Evolutionary conservation across 2,329 filamentous ascomycete species (phyloP), one percentile per base, ranked within the genome.

Genomic region (Clonostachys chloroleuca): DNA sequence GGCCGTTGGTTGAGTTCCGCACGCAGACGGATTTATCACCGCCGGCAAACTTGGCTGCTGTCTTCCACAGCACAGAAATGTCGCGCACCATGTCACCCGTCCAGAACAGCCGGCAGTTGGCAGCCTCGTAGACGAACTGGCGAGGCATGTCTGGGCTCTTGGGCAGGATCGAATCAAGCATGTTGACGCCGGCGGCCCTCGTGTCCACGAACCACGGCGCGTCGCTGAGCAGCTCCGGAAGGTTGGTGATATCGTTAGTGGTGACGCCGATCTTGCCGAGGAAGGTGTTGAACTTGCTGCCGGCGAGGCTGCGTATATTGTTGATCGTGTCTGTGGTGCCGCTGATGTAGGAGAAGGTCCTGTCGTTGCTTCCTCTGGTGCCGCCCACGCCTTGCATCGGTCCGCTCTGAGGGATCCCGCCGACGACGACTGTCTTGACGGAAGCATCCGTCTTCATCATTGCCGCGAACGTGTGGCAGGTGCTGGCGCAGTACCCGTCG

Each of bases 301-400:
- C 24, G 6, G 14, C 12, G 14, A n/a, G 14, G 36, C 14, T n/a
- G 12, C 17, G 17, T n/a, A 39, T n/a, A 18, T 39, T 39, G 12
- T n/a, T n/a, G 14, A 39, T 18, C 36, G 14, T n/a, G 14, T 39
- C 14, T 8, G 17, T 18, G 36, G 17, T 39, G 3, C 14, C 17
- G 36, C 17, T 18, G 36, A 39, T 39, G 36, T 18, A n/a, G 12
- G 36, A 18, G 14, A 39, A n/a, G 36, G 36, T 39, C 14, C 14
- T n/a, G 14, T n/a, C 17, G 10, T 75, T 68, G 0, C 67, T 65
- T 17, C 82, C 82, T 53, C 81, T 79, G 12, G 77, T 70, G 14
- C 78, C 80, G n/a, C 81, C 81, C 4, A 84, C 62, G 4, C 68
- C 70, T 62, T 83, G 78, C 65, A 83, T 84, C 3, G 75, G 72